phyloP scores from a whole-genome alignment of 768 basidiomycete genomes.

The Aureoboletus auriporus region DNA sequence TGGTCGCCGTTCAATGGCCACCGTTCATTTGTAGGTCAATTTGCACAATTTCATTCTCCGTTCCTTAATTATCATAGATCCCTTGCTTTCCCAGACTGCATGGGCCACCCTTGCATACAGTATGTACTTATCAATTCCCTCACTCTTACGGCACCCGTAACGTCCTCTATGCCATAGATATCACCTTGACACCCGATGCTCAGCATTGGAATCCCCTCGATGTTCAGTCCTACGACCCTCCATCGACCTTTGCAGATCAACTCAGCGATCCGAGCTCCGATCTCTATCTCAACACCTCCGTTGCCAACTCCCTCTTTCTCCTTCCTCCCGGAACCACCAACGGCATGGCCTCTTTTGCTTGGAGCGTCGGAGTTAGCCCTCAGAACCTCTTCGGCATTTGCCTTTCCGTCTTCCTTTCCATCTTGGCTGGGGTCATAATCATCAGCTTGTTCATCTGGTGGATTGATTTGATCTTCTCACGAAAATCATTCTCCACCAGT shows the following conservation, averaged over 20 bases:
- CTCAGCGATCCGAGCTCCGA: conserved; percentile 66
- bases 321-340: conserved; percentile 53
- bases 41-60: background rate
- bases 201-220: conserved; percentile 67
- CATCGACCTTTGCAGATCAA: conserved; percentile 70
- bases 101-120: conserved; percentile 85
- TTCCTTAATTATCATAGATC: conserved; percentile 52
- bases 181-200: conserved; percentile 58
- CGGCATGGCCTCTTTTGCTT: conserved; percentile 83
- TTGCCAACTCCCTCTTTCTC: conserved; percentile 71
- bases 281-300: conserved; percentile 66
- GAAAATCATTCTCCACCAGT: conserved; percentile 12
- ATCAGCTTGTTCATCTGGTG: conserved; percentile 71
- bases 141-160: conserved; percentile 7
- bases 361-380: conserved; percentile 76
- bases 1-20: conserved; percentile 97
- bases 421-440: conserved; percentile 67
- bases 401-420: conserved; percentile 76
- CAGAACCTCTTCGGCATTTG: conserved; percentile 81
- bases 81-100: conserved; percentile 80
- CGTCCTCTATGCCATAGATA: conserved; percentile 44
- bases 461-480: conserved; percentile 52
- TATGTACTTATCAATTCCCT: conserved; percentile 30
- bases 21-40: conserved; percentile 72
- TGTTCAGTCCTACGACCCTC: conserved; percentile 55